Evolutionary conservation across 768 basidiomycete genomes (phyloP).

Genomic region (Mycena maculata): DNA sequence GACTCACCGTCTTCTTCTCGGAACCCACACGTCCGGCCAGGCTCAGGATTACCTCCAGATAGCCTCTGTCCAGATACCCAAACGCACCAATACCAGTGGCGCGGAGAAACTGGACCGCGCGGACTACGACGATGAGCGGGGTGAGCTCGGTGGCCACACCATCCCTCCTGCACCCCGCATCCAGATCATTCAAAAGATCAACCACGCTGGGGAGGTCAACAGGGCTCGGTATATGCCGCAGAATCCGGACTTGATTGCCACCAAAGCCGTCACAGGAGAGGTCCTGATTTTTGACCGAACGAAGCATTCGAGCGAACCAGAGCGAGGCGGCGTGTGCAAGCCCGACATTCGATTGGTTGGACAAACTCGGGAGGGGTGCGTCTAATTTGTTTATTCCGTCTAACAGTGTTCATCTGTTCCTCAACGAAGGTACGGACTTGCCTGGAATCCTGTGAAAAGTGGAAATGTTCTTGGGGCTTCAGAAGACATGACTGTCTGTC

Average conservation of each 20-base stretch:
- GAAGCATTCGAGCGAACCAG: slow-evolving; percentile 94
- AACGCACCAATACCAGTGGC: slow-evolving; percentile 73
- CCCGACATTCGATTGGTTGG: slow-evolving; percentile 94
- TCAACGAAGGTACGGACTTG: slow-evolving; percentile 83
- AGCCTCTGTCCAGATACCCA: slow-evolving; percentile 93
- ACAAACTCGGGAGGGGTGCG: slow-evolving; percentile 93
- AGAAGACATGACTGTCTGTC: slow-evolving; percentile 95
- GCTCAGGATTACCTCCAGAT: slow-evolving; percentile 96
- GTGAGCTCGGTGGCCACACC: slow-evolving; percentile 93
- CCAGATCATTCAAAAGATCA: slow-evolving; percentile 92
- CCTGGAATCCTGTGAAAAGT: slow-evolving; percentile 87
- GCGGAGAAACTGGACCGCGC: slow-evolving; percentile 82
- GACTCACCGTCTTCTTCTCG: slow-evolving; percentile 92
- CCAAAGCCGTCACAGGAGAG: slow-evolving; percentile 91
- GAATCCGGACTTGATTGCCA: slow-evolving; percentile 96
- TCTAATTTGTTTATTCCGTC: slow-evolving; percentile 28
- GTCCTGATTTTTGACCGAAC: slow-evolving; percentile 97
- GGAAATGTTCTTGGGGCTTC: slow-evolving; percentile 93
- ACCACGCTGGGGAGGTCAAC: slow-evolving; percentile 96
- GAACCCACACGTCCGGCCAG: slow-evolving; percentile 97
- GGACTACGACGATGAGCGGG: slow-evolving; percentile 92
- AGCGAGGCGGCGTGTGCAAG: slow-evolving; percentile 83
- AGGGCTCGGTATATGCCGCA: slow-evolving; percentile 99
- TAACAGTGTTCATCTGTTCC: slow-evolving; percentile 12
- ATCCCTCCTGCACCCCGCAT: slow-evolving; percentile 88